Evolutionary conservation across 139 green algal species (phyloP).

Genomic region (Chlorella sp.): DNA sequence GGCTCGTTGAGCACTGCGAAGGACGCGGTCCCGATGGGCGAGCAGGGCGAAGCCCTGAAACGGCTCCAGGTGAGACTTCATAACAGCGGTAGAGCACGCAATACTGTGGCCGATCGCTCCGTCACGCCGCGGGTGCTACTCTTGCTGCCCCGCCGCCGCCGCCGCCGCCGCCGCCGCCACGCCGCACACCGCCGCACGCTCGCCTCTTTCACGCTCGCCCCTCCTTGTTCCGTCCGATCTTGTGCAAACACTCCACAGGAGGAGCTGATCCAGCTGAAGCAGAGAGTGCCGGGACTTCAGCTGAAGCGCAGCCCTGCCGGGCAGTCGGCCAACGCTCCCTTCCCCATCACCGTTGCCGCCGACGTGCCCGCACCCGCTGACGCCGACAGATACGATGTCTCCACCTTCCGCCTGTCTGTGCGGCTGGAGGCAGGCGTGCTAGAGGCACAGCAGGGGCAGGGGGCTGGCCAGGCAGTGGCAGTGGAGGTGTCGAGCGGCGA

Average conservation of each 20-base stretch:
- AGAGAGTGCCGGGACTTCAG: background rate
- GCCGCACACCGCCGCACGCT: background rate
- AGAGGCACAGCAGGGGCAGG: background rate
- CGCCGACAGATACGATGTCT: constrained; percentile 20
- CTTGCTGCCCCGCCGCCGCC: background rate
- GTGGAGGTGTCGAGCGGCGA: background rate
- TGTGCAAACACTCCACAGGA: background rate
- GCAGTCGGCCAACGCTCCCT: background rate
- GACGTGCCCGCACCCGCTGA: background rate
- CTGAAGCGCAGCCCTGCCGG: background rate
- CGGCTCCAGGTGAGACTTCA: background rate
- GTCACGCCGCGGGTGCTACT: background rate
- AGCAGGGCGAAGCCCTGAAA: background rate
- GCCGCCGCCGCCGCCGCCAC: background rate
- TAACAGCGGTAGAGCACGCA: background rate
- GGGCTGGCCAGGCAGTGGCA: background rate
- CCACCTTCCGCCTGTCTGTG: background rate
- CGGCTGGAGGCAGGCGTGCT: background rate
- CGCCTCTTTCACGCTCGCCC: background rate
- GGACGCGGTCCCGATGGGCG: background rate
- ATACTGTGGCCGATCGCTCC: background rate
- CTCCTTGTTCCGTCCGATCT: background rate
- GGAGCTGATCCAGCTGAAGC: constrained; percentile 21
- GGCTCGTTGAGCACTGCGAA: background rate
- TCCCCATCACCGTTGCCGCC: constrained; percentile 23